These are phyloP conservation scores for Coemansia javaensis DNA, from an alignment of 192 early-diverging fungal species.

Conservation along the genomic window DNA sequence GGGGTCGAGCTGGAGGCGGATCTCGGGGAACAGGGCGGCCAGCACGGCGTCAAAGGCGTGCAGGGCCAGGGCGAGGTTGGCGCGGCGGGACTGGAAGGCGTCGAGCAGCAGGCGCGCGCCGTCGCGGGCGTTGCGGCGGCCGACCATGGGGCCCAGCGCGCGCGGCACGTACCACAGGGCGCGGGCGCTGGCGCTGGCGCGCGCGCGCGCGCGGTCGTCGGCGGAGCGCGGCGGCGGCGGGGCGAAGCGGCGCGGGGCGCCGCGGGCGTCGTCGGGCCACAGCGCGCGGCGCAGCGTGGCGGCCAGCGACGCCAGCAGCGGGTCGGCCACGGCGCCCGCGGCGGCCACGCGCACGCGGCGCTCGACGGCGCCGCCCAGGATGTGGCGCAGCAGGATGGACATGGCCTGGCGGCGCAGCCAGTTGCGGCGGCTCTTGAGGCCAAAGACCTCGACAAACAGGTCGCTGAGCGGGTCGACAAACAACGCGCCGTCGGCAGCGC, in stretches of 20 bases:
- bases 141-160: conserved; percentile 73
- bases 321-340: conserved; percentile 19
- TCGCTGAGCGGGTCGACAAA: conserved; percentile 75
- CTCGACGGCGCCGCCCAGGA: conserved; percentile 85
- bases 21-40: conserved; percentile 65
- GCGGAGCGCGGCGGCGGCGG: conserved; percentile 8
- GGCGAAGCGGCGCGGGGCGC: conserved; percentile 1
- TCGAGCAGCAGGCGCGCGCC: conserved; percentile 68
- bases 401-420: conserved; percentile 86
- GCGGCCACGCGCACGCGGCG: conserved; percentile 52
- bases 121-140: conserved; percentile 69
- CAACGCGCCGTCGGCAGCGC: conserved; percentile 6
- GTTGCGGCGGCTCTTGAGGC: conserved; percentile 80
- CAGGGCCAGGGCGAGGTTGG: conserved; percentile 80
- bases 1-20: conserved; percentile 24
- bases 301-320: conserved; percentile 16
- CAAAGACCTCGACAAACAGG: conserved; percentile 88
- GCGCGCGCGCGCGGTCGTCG: conserved; percentile 1
- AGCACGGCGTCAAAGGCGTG: conserved; percentile 70
- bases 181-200: conserved; percentile 46
- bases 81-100: conserved; percentile 66
- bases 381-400: conserved; percentile 76
- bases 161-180: conserved; percentile 62
- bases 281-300: conserved; percentile 26
- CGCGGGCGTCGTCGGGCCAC: conserved; percentile 25